Conservation (phyloP, 176 grass and related monocot species). For the Elymus sibiricus region DNA sequence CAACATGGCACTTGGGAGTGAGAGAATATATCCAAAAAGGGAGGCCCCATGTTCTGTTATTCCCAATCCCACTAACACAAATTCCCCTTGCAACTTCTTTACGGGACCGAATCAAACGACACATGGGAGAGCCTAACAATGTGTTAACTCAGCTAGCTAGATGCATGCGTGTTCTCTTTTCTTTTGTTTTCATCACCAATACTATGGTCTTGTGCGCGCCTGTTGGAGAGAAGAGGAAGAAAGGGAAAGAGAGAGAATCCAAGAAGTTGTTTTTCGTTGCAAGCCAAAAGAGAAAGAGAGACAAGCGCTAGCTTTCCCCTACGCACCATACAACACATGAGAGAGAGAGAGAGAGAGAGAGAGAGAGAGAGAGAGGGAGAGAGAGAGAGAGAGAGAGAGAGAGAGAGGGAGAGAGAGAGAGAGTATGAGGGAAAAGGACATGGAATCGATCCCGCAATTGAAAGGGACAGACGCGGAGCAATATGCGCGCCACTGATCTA, state of each 20-base stretch:
- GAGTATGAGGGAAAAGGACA: constrained; percentile 8
- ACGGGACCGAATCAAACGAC: constrained; percentile 57
- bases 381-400: constrained; percentile 51
- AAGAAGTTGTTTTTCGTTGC: constrained; percentile 23
- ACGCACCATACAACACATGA: neutral
- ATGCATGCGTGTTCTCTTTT: neutral
- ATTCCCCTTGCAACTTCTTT: constrained; percentile 80
- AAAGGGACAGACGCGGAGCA: constrained; percentile 23
- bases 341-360: constrained; percentile 40
- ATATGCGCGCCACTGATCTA: constrained; percentile 15
- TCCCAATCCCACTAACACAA: constrained; percentile 65
- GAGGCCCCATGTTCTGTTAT: constrained; percentile 70
- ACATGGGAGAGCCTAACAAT: constrained; percentile 50
- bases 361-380: constrained; percentile 43
- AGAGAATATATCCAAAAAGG: constrained; percentile 81
- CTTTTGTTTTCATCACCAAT: neutral
- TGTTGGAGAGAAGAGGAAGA: neutral
- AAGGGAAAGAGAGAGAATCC: constrained; percentile 19
- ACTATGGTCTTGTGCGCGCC: neutral
- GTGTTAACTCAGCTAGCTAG: constrained; percentile 15
- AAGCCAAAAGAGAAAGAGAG: constrained; percentile 24
- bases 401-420: constrained; percentile 27
- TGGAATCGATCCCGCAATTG: neutral
- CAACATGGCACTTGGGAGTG: constrained; percentile 27
- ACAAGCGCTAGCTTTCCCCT: constrained; percentile 34